Percentiles rank a stretch among this genome's conserved stretches.
These are phyloP conservation scores for Beauveria sp. DNA, from an alignment of 2,329 filamentous ascomycete genomes.

Conservation along the genomic window DNA sequence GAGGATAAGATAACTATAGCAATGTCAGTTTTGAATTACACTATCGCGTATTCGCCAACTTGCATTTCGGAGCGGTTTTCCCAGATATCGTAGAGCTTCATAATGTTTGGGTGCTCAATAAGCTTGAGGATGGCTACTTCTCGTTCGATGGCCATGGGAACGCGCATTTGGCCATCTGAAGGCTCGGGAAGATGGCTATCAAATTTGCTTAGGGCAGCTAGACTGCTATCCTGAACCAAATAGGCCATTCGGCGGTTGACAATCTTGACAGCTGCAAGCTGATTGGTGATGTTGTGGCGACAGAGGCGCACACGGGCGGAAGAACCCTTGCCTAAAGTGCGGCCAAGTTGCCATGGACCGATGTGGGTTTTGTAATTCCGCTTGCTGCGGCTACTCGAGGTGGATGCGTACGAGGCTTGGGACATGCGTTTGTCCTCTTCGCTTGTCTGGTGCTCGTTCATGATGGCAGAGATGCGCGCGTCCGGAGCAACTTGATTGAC, in stretches of 20 bases:
- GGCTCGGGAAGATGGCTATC: conserved; percentile 50
- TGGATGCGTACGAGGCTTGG: conserved; percentile 34
- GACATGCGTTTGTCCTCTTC: conserved; percentile 32
- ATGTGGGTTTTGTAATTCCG: conserved; percentile 62
- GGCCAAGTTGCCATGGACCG: conserved; percentile 89
- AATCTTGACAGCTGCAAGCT: conserved; percentile 90
- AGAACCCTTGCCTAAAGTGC: conserved; percentile 80
- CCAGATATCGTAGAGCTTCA: conserved; percentile 94
- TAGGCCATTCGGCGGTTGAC: conserved; percentile 77
- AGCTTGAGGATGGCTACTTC: conserved; percentile 97
- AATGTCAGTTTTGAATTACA: conserved; percentile 10
- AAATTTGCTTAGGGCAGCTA: conserved; percentile 73
- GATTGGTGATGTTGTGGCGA: conserved; percentile 68
- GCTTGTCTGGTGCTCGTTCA: conserved; percentile 22
- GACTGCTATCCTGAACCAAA: conserved; percentile 75
- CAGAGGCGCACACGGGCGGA: conserved; percentile 83
- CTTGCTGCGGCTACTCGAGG: conserved; percentile 31
- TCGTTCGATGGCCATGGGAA: conserved; percentile 83
- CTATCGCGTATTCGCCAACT: conserved; percentile 24
- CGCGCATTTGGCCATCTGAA: conserved; percentile 56
- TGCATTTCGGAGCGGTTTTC: conserved; percentile 93
- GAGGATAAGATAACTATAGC: conserved; percentile 78
- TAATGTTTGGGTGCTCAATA: conserved; percentile 89
- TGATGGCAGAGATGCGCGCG: conserved; percentile 17
- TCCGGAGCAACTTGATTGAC: conserved; percentile 9